A percentile compares a stretch with the other conserved stretches of the same genome.
phyloP scores from a whole-genome alignment of 805 yeast genomes.

The Barnettozyma siamensis region DNA sequence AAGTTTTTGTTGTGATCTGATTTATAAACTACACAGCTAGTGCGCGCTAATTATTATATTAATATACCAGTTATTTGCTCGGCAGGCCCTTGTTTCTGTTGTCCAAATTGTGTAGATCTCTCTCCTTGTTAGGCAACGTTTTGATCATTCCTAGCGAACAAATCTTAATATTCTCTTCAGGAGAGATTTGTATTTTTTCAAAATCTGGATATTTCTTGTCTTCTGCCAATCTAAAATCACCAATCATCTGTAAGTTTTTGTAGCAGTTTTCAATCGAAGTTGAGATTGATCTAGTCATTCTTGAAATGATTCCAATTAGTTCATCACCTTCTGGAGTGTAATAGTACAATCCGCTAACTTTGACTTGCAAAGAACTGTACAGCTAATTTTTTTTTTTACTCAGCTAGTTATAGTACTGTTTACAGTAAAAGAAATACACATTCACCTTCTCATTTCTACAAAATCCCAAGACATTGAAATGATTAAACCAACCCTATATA shows the following conservation, averaged over 20 bases:
- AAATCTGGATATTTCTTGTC: slow-evolving; percentile 68
- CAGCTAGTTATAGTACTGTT: too few species aligned
- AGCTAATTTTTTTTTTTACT: too few species aligned
- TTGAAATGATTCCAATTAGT: slow-evolving; percentile 52
- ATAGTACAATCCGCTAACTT: slow-evolving; percentile 39
- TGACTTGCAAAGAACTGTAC: too few species aligned
- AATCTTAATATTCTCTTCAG: slow-evolving; percentile 52
- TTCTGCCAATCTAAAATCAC: slow-evolving; percentile 56
- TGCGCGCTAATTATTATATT: too few species aligned
- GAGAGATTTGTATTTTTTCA: slow-evolving; percentile 46
- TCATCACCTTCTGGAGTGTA: slow-evolving; percentile 65
- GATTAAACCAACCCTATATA: too few species aligned
- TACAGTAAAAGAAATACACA: too few species aligned
- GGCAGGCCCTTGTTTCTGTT: slow-evolving; percentile 17
- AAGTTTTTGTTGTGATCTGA: too few species aligned
- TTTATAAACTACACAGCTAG: too few species aligned
- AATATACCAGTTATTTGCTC: too few species aligned
- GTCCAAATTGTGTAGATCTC: slow-evolving; percentile 14
- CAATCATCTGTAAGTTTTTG: slow-evolving; percentile 48
- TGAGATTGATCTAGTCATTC: slow-evolving; percentile 51
- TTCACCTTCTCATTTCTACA: too few species aligned
- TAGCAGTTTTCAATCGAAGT: slow-evolving; percentile 45
- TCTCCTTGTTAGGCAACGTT: slow-evolving; percentile 28
- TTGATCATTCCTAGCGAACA: slow-evolving; percentile 59
- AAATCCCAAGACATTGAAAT: too few species aligned